Conservation (phyloP, 2,329 filamentous ascomycete genomes). For the Knoxdaviesia capensis region DNA sequence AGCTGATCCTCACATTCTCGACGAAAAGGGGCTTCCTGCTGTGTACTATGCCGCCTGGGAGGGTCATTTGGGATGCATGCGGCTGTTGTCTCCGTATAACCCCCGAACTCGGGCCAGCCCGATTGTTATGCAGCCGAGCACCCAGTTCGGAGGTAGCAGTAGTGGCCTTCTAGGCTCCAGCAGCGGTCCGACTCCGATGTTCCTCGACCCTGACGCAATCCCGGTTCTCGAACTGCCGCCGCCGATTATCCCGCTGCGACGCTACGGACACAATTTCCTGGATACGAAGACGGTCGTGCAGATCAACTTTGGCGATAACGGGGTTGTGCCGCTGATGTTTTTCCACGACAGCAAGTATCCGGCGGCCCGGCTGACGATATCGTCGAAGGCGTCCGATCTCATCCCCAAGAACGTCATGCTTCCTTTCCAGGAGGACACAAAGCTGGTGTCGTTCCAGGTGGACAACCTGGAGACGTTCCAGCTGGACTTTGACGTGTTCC, state of each 20-base stretch:
- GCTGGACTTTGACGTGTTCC: constrained; percentile 93
- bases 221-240: constrained; percentile 82
- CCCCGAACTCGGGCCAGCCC: constrained; percentile 21
- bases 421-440: constrained; percentile 89
- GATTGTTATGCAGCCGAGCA: constrained; percentile 19
- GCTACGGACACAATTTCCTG: constrained; percentile 96
- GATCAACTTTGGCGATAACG: constrained; percentile 57
- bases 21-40: constrained; percentile 83
- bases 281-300: constrained; percentile 95
- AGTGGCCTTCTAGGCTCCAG: constrained; percentile 23
- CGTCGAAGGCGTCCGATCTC: constrained; percentile 85
- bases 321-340: constrained; percentile 66
- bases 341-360: constrained; percentile 96
- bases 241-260: constrained; percentile 81
- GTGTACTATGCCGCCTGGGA: constrained; percentile 99
- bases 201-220: constrained; percentile 69
- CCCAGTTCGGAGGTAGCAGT: constrained; percentile 8
- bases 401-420: constrained; percentile 93
- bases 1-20: constrained; percentile 58
- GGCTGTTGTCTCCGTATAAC: constrained; percentile 49
- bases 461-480: constrained; percentile 85
- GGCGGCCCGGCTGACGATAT: constrained; percentile 84
- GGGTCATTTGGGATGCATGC: constrained; percentile 87
- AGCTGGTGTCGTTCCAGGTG: constrained; percentile 85
- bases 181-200: constrained; percentile 36